phyloP scores from a whole-genome alignment of 768 basidiomycete species.

The Psilocybe cyanescens region DNA sequence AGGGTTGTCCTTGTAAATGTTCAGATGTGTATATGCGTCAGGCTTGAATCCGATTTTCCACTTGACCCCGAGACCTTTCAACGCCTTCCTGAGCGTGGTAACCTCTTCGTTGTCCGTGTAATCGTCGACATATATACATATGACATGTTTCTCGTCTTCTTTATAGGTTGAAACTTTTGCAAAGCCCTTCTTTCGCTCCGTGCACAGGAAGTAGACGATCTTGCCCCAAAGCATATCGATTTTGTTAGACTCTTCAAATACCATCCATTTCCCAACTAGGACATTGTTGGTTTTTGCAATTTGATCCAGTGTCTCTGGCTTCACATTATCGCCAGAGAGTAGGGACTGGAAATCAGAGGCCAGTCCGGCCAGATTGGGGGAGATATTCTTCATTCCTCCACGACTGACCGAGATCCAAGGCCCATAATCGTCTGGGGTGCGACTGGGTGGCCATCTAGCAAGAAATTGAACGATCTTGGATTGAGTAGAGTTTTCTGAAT shows the following conservation, averaged over 20 bases:
- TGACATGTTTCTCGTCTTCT: slow-evolving; percentile 36
- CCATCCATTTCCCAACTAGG: slow-evolving; percentile 41
- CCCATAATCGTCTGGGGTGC: slow-evolving; percentile 32
- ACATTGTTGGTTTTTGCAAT: slow-evolving; percentile 36
- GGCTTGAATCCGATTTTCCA: slow-evolving; percentile 45
- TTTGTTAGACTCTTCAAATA: slow-evolving; percentile 32
- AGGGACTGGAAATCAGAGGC: slow-evolving; percentile 22
- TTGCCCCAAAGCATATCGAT: slow-evolving; percentile 40
- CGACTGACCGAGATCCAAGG: slow-evolving; percentile 39
- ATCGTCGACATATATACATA: slow-evolving; percentile 34
- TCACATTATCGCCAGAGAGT: slow-evolving; percentile 27
- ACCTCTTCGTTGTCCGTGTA: slow-evolving; percentile 33
- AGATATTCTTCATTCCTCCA: slow-evolving; percentile 16
- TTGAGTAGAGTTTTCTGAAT: slow-evolving; percentile 26
- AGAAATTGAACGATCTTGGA: slow-evolving; percentile 30
- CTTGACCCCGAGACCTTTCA: slow-evolving; percentile 34
- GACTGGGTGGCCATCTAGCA: slow-evolving; percentile 42
- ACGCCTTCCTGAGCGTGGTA: slow-evolving; percentile 32
- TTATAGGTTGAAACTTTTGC: slow-evolving; percentile 42
- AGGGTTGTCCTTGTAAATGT: slow-evolving; percentile 39
- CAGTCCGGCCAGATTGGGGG: slow-evolving; percentile 21
- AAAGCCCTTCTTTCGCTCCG: slow-evolving; percentile 28
- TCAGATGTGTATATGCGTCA: slow-evolving; percentile 41
- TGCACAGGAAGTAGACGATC: slow-evolving; percentile 32
- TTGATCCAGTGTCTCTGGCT: slow-evolving; percentile 33